Conservation (phyloP, 441 rosid species). For the Populus hybrid region DNA sequence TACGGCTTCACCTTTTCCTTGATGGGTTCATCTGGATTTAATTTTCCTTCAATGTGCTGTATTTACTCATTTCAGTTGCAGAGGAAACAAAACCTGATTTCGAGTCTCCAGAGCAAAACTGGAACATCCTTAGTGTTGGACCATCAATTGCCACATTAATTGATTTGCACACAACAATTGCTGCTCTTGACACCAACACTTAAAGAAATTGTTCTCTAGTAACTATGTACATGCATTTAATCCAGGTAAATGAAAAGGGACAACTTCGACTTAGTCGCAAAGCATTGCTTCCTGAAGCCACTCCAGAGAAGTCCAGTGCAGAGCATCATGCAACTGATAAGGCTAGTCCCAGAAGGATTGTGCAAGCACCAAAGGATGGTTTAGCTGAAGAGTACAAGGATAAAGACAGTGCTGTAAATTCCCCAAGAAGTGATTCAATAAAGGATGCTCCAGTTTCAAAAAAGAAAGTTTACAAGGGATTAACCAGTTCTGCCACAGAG, state of each 20-base stretch:
- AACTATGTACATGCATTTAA: background rate
- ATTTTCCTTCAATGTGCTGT: background rate
- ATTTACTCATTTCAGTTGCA: background rate
- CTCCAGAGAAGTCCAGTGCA: constrained; percentile 41
- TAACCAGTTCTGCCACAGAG: constrained; percentile 43
- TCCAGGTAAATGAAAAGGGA: constrained; percentile 91
- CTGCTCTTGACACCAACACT: background rate
- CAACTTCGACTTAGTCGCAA: constrained; percentile 93
- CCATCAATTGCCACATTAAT: background rate
- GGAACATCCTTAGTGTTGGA: background rate
- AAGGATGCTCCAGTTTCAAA: constrained; percentile 41
- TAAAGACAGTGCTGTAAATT: constrained; percentile 26
- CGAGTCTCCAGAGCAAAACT: background rate
- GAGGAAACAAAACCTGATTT: background rate
- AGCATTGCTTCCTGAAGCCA: constrained; percentile 77
- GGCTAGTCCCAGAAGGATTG: background rate
- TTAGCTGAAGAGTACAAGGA: constrained; percentile 31
- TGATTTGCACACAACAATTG: background rate
- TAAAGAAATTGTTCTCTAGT: background rate
- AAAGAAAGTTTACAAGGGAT: constrained; percentile 58
- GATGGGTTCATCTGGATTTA: background rate
- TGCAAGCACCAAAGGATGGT: background rate
- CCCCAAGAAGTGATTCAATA: constrained; percentile 35
- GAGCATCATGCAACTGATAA: constrained; percentile 32
- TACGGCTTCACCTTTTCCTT: background rate